phyloP scores from a whole-genome alignment of 139 green algal species.

The Mesotaenium endlicherianum region DNA sequence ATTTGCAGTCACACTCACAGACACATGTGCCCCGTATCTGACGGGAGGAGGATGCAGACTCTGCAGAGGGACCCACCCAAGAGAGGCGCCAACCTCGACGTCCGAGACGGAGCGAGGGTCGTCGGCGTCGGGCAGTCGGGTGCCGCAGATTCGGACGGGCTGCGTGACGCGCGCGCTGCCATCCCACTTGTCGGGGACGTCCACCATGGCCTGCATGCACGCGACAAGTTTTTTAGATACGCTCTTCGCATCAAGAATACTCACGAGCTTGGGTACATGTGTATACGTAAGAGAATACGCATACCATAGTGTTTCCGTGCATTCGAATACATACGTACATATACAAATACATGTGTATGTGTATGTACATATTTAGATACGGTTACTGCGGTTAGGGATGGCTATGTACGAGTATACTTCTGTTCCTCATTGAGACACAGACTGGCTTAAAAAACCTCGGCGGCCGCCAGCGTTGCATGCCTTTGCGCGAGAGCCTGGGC shows the following conservation, averaged over 20 bases:
- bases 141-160: constrained; percentile 1
- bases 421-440: too few species aligned
- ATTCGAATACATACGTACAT: too few species aligned
- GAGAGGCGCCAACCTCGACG: neutral
- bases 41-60: too few species aligned
- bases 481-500: too few species aligned
- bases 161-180: neutral
- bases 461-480: too few species aligned
- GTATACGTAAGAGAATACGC: too few species aligned
- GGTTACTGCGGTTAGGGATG: neutral
- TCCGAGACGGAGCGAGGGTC: neutral
- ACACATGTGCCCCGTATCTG: too few species aligned
- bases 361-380: neutral
- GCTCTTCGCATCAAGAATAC: neutral
- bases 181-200: constrained; percentile 6
- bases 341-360: neutral
- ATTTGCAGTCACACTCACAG: too few species aligned
- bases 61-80: too few species aligned
- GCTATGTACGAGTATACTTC: neutral
- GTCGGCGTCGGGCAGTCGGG: neutral
- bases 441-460: too few species aligned
- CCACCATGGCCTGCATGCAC: neutral
- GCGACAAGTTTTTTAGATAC: neutral
- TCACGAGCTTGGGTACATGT: neutral
- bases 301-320: too few species aligned